phyloP scores from a whole-genome alignment of 805 yeast genomes.

The Schwanniomyces polymorphus region DNA sequence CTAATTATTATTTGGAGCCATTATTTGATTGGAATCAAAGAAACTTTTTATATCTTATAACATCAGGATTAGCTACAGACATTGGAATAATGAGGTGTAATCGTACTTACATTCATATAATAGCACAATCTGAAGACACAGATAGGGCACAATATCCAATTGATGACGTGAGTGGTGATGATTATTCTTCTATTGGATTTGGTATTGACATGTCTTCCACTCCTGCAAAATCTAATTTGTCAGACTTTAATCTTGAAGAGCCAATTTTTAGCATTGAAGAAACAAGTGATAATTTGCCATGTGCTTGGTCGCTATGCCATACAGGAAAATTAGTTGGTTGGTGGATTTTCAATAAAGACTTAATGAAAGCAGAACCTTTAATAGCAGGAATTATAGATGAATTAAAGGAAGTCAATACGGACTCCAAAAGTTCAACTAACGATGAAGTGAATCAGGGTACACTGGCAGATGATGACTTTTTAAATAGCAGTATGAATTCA shows the following conservation, averaged over 20 bases:
- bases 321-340: conserved; percentile 64
- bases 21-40: conserved; percentile 42
- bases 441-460: no score
- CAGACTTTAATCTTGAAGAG: conserved; percentile 30
- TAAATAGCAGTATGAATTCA: neutral
- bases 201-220: conserved; percentile 56
- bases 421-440: no score
- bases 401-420: conserved; percentile 1
- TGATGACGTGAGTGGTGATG: conserved; percentile 62
- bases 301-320: conserved; percentile 60
- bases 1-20: conserved; percentile 42
- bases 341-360: conserved; percentile 60
- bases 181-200: conserved; percentile 70
- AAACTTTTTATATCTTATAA: conserved; percentile 38
- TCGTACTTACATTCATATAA: conserved; percentile 7
- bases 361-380: conserved; percentile 39
- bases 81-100: conserved; percentile 35
- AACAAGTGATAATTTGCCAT: conserved; percentile 59
- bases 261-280: conserved; percentile 62
- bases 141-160: conserved; percentile 75
- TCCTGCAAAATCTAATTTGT: conserved; percentile 11
- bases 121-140: conserved; percentile 58
- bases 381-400: conserved; percentile 10
- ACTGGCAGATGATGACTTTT: neutral
- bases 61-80: conserved; percentile 69